Percentiles rank a stretch among this genome's conserved stretches.
These are phyloP conservation scores for Tetratostichococcus sp. DNA, from an alignment of 139 green algal genomes.

Conservation along the genomic window DNA sequence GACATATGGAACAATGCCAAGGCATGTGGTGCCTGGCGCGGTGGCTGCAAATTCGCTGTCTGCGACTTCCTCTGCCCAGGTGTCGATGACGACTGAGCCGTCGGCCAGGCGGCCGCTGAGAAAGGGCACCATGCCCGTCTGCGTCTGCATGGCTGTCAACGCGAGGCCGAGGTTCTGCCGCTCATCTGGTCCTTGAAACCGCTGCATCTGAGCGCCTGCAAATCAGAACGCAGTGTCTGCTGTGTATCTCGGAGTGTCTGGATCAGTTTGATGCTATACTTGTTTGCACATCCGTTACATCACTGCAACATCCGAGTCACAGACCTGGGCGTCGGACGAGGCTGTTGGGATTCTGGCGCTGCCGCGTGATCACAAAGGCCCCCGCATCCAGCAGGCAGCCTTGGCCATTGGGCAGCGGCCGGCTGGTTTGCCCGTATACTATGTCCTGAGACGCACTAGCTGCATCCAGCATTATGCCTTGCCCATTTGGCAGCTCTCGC, in stretches of 20 bases:
- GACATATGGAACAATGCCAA: background rate
- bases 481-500: no score
- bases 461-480: background rate
- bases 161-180: background rate
- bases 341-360: background rate
- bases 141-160: background rate
- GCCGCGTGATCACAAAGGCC: conserved; percentile 12
- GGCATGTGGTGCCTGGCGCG: background rate
- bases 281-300: no score
- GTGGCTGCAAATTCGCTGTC: background rate
- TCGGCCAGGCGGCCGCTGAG: background rate
- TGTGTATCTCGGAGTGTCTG: no score
- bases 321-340: background rate
- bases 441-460: background rate
- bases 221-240: no score
- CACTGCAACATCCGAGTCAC: no score
- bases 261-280: no score
- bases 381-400: background rate
- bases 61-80: background rate
- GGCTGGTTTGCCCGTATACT: background rate
- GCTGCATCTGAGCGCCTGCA: background rate
- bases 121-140: background rate
- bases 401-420: background rate
- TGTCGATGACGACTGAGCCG: background rate
- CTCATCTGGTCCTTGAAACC: background rate